A percentile compares a stretch with the other conserved stretches of the same genome.
These are phyloP conservation scores for Diaporthe vexans DNA, from an alignment of 2,329 filamentous ascomycete species.

Conservation along the genomic window DNA sequence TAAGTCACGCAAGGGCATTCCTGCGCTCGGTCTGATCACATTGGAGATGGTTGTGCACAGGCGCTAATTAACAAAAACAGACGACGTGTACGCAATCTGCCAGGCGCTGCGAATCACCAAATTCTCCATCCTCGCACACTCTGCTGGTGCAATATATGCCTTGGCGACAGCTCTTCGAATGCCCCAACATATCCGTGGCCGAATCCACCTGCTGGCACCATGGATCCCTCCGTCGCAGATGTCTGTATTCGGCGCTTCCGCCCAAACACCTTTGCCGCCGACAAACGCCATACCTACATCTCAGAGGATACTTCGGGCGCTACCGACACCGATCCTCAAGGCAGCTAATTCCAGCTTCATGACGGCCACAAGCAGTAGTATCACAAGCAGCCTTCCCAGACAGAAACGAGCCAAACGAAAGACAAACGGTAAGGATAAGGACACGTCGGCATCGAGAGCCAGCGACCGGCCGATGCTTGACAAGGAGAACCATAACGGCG, in stretches of 20 bases:
- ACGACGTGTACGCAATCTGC: slow-evolving; percentile 94
- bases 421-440: slow-evolving; percentile 53
- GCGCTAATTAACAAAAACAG: slow-evolving; percentile 55
- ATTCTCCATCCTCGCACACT: slow-evolving; percentile 96
- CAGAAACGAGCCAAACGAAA: slow-evolving; percentile 53
- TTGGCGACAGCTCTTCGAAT: slow-evolving; percentile 94
- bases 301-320: slow-evolving; percentile 88
- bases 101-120: slow-evolving; percentile 92
- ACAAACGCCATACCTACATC: slow-evolving; percentile 90
- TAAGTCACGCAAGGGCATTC: slow-evolving; percentile 58
- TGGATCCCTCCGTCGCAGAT: slow-evolving; percentile 98
- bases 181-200: slow-evolving; percentile 94
- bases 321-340: slow-evolving; percentile 92
- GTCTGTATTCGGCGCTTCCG: slow-evolving; percentile 79
- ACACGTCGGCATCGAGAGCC: slow-evolving; percentile 51
- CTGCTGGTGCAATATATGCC: slow-evolving; percentile 97
- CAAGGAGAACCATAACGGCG: slow-evolving; percentile 62
- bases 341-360: slow-evolving; percentile 97
- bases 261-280: slow-evolving; percentile 78
- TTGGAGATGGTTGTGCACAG: background rate
- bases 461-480: slow-evolving; percentile 55
- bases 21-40: slow-evolving; percentile 15
- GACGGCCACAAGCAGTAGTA: slow-evolving; percentile 88
- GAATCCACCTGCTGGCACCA: slow-evolving; percentile 93
- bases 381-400: slow-evolving; percentile 81